These are phyloP conservation scores for Camellia granthamiana DNA, from an alignment of 148 eudicot species.

Conservation along the genomic window DNA sequence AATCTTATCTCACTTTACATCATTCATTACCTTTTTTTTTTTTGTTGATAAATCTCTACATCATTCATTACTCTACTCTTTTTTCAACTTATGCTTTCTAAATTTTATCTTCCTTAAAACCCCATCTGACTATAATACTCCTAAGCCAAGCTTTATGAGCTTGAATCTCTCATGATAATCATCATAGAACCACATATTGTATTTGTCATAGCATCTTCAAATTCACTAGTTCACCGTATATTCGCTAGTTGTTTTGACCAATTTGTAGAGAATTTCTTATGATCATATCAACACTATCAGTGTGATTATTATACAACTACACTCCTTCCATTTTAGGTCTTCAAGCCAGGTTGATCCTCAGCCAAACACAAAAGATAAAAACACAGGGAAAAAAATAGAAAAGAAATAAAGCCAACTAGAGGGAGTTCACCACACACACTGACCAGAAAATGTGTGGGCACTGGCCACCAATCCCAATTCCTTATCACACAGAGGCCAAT, in stretches of 20 bases:
- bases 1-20: too few relatives aligned
- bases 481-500: not conserved
- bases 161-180: not conserved
- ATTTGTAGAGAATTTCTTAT: not conserved
- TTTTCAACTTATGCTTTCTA: not conserved
- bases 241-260: not conserved
- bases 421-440: not conserved
- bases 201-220: not conserved
- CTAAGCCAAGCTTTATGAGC: slow-evolving; percentile 1
- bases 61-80: too few relatives aligned
- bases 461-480: not conserved
- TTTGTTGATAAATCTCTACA: too few relatives aligned
- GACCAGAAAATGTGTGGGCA: not conserved
- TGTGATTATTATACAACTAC: not conserved
- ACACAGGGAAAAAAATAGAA: not conserved
- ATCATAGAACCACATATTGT: not conserved
- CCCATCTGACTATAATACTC: not conserved
- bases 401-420: not conserved
- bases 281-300: not conserved
- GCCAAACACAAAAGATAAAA: not conserved
- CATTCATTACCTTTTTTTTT: too few relatives aligned
- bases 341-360: not conserved
- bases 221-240: not conserved
- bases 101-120: not conserved
- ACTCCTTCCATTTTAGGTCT: not conserved